Conservation (phyloP, 176 grass and related monocot species). For the Triticum monococcum region DNA sequence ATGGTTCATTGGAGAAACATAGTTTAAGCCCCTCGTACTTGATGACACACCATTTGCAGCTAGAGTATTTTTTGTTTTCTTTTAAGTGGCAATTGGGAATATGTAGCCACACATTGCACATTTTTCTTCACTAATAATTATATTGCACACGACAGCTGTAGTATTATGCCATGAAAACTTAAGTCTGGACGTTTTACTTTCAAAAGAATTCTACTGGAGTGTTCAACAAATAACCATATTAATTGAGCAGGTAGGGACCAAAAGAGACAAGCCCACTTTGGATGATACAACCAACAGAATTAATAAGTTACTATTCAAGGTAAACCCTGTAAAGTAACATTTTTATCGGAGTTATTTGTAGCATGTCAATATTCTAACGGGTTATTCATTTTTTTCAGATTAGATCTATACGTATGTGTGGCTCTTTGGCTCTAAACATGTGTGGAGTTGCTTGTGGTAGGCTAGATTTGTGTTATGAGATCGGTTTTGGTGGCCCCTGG, state of each 20-base stretch:
- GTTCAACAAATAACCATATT: conserved; percentile 7
- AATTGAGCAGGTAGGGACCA: conserved; percentile 75
- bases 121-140: neutral
- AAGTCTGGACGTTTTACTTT: neutral
- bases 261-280: conserved; percentile 60
- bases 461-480: conserved; percentile 96
- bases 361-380: conserved; percentile 2
- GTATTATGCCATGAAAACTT: neutral
- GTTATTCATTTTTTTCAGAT: conserved; percentile 46
- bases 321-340: conserved; percentile 35
- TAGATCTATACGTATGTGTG: conserved; percentile 94
- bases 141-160: neutral
- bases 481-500: conserved; percentile 97
- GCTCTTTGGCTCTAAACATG: conserved; percentile 84
- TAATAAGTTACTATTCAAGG: conserved; percentile 90
- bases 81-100: neutral
- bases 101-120: neutral
- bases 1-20: neutral
- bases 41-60: neutral
- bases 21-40: neutral
- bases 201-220: neutral
- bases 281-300: conserved; percentile 86
- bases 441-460: conserved; percentile 93
- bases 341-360: neutral
- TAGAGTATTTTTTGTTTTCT: neutral